Evolutionary conservation across 495 filamentous ascomycete species (phyloP).

Genomic region (Oleoguttula mirabilis): DNA sequence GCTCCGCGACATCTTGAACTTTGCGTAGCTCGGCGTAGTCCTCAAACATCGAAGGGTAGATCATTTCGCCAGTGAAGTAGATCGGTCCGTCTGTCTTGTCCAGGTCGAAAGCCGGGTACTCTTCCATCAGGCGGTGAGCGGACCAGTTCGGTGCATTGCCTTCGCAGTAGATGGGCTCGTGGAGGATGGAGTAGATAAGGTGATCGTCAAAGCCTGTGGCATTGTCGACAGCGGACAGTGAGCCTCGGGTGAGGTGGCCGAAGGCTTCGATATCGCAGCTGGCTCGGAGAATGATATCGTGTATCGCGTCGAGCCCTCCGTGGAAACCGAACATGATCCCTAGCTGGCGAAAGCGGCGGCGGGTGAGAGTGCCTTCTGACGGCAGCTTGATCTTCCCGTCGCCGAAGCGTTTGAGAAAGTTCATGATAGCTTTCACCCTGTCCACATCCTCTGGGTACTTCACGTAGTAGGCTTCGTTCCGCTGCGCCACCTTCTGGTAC

Average conservation of each 20-base stretch:
- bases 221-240: slow-evolving; percentile 53
- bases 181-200: slow-evolving; percentile 72
- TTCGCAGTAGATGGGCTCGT: slow-evolving; percentile 75
- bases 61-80: slow-evolving; percentile 86
- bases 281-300: slow-evolving; percentile 54
- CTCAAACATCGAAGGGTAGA: slow-evolving; percentile 71
- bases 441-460: slow-evolving; percentile 80
- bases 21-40: slow-evolving; percentile 58
- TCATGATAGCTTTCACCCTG: slow-evolving; percentile 52
- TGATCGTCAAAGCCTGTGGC: slow-evolving; percentile 56
- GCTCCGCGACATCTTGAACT: slow-evolving; percentile 52
- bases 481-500: slow-evolving; percentile 50
- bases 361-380: slow-evolving; percentile 54
- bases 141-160: slow-evolving; percentile 52
- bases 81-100: slow-evolving; percentile 40
- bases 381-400: slow-evolving; percentile 49
- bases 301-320: slow-evolving; percentile 31
- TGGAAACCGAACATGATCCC: slow-evolving; percentile 68
- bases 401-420: slow-evolving; percentile 39
- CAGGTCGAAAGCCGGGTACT: slow-evolving; percentile 35
- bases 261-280: slow-evolving; percentile 59
- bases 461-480: slow-evolving; percentile 65
- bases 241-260: slow-evolving; percentile 57
- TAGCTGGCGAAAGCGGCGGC: slow-evolving; percentile 57
- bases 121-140: slow-evolving; percentile 40